phyloP scores from a whole-genome alignment of 768 basidiomycete genomes.

The Russula compacta region DNA sequence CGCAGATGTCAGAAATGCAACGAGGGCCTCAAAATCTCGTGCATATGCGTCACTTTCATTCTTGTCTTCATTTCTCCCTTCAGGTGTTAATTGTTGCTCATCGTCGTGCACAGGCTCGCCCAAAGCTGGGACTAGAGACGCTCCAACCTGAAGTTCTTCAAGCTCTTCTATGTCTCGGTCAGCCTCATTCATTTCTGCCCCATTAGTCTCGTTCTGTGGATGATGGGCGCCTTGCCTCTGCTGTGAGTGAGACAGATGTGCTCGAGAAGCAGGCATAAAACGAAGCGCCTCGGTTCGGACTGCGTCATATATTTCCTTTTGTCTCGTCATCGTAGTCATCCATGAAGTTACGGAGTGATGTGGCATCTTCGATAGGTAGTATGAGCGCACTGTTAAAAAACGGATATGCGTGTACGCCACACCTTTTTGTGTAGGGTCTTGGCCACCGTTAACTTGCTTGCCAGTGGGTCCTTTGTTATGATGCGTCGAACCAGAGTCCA shows the following conservation, averaged over 20 bases:
- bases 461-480: not conserved
- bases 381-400: not conserved
- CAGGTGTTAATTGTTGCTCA: not conserved
- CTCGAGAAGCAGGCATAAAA: not conserved
- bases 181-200: not conserved
- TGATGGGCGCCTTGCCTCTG: not conserved
- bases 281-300: slow-evolving; percentile 27
- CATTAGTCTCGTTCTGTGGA: not conserved
- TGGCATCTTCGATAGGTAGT: slow-evolving; percentile 38
- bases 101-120: not conserved
- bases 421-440: slow-evolving; percentile 6
- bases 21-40: slow-evolving; percentile 45
- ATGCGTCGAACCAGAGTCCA: slow-evolving; percentile 15
- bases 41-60: not conserved
- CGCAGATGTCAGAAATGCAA: slow-evolving; percentile 45
- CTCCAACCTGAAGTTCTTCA: slow-evolving; percentile 11
- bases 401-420: not conserved
- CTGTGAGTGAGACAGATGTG: not conserved
- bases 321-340: slow-evolving; percentile 32
- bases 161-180: not conserved
- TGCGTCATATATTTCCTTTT: slow-evolving; percentile 35
- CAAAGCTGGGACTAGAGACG: not conserved
- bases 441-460: not conserved
- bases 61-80: not conserved
- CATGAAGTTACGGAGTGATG: slow-evolving; percentile 48